phyloP scores from a whole-genome alignment of 208 protist species.

The Lotmaria passim region DNA sequence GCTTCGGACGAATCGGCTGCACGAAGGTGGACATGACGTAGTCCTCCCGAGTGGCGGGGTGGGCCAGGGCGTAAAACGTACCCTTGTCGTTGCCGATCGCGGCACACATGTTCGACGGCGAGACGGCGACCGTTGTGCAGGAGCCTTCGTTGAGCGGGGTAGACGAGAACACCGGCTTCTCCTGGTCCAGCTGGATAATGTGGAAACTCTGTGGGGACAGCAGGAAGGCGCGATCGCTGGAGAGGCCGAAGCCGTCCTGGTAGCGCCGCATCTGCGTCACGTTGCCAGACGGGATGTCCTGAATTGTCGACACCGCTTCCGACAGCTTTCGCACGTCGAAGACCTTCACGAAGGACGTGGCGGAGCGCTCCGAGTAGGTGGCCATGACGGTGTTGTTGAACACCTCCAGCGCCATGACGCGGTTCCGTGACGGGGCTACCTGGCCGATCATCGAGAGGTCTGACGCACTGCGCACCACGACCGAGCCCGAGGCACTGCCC shows the following conservation, averaged over 20 bases:
- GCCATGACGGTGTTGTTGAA: conserved; percentile 82
- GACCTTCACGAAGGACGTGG: conserved; percentile 77
- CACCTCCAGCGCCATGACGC: conserved; percentile 78
- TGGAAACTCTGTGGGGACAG: conserved; percentile 77
- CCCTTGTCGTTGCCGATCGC: conserved; percentile 90
- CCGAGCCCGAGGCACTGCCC: conserved; percentile 59
- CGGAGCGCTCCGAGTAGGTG: conserved; percentile 67
- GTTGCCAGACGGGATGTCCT: conserved; percentile 70
- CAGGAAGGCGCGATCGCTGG: conserved; percentile 66
- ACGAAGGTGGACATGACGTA: conserved; percentile 83
- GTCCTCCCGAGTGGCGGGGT: conserved; percentile 70
- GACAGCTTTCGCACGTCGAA: conserved; percentile 82
- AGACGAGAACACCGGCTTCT: conserved; percentile 68
- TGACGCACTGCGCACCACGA: conserved; percentile 62
- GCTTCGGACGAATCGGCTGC: conserved; percentile 66
- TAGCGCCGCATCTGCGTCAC: conserved; percentile 77
- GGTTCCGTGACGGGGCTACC: conserved; percentile 54
- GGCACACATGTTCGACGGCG: conserved; percentile 77
- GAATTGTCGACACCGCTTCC: conserved; percentile 63
- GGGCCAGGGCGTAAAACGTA: conserved; percentile 75
- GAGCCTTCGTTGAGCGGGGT: conserved; percentile 50
- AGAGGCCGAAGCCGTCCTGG: conserved; percentile 67
- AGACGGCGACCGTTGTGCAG: conserved; percentile 75
- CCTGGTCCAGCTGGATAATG: conserved; percentile 79
- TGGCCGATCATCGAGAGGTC: conserved; percentile 53